Evolutionary conservation across 805 yeast species (phyloP).

Genomic region (Ogataea degrootiae): DNA sequence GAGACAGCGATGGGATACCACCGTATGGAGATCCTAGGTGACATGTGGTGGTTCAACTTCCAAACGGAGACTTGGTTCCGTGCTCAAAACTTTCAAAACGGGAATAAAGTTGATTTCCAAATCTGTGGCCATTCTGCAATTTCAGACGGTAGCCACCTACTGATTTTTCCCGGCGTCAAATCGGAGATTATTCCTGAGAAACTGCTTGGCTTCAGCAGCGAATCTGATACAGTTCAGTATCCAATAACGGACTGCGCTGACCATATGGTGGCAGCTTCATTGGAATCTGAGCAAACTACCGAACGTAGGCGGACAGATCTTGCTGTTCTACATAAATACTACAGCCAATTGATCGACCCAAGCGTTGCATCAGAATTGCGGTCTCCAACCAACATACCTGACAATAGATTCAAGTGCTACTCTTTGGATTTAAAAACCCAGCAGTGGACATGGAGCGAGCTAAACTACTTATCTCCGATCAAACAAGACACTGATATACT

Average conservation of each 20-base stretch:
- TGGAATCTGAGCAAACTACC: no score
- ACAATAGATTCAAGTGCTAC: conserved; percentile 4
- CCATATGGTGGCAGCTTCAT: no score
- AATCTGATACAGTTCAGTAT: not conserved
- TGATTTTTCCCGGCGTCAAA: conserved; percentile 24
- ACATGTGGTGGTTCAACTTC: conserved; percentile 47
- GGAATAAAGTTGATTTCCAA: conserved; percentile 5
- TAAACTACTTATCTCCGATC: not conserved
- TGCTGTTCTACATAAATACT: no score
- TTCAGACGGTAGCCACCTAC: conserved; percentile 15
- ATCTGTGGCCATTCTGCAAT: conserved; percentile 25
- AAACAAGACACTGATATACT: not conserved
- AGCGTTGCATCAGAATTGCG: not conserved
- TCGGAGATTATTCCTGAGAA: conserved; percentile 7
- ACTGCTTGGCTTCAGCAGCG: conserved; percentile 1
- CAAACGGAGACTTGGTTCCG: conserved; percentile 38
- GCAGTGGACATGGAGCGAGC: conserved; percentile 17
- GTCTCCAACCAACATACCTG: not conserved
- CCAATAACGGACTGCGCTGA: no score
- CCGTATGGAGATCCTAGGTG: conserved; percentile 35
- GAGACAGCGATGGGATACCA: conserved; percentile 14
- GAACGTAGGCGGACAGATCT: no score
- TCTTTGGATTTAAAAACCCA: conserved; percentile 18
- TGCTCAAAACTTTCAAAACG: conserved; percentile 13
- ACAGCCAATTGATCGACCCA: no score